A percentile compares a stretch with the other conserved stretches of the same genome.
phyloP scores from a whole-genome alignment of 805 yeast species.

The Myxozyma vanderwaltii region DNA sequence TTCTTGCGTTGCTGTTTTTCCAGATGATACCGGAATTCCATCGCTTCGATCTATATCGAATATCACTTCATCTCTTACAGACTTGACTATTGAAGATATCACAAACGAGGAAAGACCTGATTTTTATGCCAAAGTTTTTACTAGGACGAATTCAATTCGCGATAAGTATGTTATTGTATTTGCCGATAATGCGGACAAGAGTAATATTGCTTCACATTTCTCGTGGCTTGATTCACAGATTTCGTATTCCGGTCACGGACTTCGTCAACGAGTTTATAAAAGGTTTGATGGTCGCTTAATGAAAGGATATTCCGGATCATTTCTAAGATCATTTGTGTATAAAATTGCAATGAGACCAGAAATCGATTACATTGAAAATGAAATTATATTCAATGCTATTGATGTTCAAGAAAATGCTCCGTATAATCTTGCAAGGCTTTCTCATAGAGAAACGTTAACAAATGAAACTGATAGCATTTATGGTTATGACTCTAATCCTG shows the following conservation, averaged over 20 bases:
- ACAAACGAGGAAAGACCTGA: neutral
- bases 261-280: slow-evolving; percentile 10
- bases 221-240: slow-evolving; percentile 42
- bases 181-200: neutral
- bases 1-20: neutral
- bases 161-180: slow-evolving; percentile 23
- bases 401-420: slow-evolving; percentile 22
- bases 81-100: neutral
- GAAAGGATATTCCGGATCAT: slow-evolving; percentile 25
- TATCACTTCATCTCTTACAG: neutral
- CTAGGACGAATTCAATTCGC: slow-evolving; percentile 6
- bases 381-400: slow-evolving; percentile 5
- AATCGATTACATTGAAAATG: slow-evolving; percentile 22
- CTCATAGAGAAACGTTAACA: slow-evolving; percentile 17
- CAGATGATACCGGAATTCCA: neutral
- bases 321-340: slow-evolving; percentile 7
- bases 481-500: slow-evolving; percentile 24
- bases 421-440: slow-evolving; percentile 26
- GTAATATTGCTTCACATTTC: slow-evolving; percentile 14
- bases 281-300: slow-evolving; percentile 10
- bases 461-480: neutral
- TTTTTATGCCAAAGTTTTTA: slow-evolving; percentile 3
- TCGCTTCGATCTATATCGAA: neutral
- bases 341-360: slow-evolving; percentile 30
- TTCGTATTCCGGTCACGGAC: neutral